These are phyloP conservation scores for Bruguiera sexangula DNA, from an alignment of 345 rosid genomes.

Conservation along the genomic window DNA sequence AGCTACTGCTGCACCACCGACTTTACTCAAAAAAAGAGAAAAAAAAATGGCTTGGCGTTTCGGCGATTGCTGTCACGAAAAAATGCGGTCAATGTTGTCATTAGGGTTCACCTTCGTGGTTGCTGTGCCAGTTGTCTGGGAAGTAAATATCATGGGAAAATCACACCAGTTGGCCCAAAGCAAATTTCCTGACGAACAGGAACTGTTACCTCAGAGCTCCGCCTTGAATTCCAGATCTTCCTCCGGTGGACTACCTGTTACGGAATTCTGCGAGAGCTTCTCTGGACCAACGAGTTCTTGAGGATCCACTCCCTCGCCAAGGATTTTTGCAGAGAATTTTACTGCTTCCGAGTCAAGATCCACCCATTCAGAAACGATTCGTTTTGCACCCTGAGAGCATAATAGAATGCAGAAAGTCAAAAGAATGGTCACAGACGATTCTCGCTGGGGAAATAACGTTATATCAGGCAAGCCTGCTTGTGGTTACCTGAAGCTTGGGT, in stretches of 20 bases:
- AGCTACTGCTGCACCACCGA: no score
- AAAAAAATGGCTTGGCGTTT: no score
- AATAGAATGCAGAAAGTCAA: background rate
- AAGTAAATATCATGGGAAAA: no score
- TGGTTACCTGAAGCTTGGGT: conserved; percentile 85
- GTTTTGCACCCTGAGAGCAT: conserved; percentile 68
- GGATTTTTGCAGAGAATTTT: conserved; percentile 62
- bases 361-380: conserved; percentile 85
- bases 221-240: conserved; percentile 66
- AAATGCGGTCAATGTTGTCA: no score
- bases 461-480: background rate
- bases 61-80: no score
- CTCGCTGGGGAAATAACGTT: no score
- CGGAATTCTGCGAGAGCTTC: conserved; percentile 22
- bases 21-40: no score
- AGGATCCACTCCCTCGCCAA: conserved; percentile 64
- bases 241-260: conserved; percentile 18
- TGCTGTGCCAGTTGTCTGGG: no score
- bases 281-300: conserved; percentile 37
- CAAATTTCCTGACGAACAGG: no score
- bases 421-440: background rate
- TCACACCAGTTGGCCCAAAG: no score
- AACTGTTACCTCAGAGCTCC: conserved; percentile 44
- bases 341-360: conserved; percentile 76
- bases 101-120: no score